Evolutionary conservation across 495 filamentous ascomycete species (phyloP), one percentile per base, ranked within the genome.

Genomic region (Acidomyces sp.): DNA sequence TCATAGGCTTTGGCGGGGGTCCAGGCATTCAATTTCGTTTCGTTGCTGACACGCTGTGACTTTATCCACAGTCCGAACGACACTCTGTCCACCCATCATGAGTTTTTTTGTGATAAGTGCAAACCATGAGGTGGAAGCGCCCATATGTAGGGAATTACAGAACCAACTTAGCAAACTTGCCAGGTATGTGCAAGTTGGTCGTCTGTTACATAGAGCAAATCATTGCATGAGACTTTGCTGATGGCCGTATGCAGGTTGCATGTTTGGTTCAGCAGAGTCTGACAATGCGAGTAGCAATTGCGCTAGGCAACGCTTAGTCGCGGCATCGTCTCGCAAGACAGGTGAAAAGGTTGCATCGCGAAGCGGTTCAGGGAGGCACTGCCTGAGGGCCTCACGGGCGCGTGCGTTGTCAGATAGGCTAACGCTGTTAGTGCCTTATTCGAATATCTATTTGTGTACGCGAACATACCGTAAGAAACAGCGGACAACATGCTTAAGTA

Each of bases 231-330:
- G 38, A 23, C 45, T 36, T 18, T 43, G 45, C 39, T 49, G 45
- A n/a, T 38, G 45, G 15, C 40, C 39, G 28, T 43, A 43, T 5
- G 32, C 31, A 1, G 39, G 46, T 6, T 39, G 43, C 45, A 43
- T 43, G 27, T 34, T 36, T 3, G 48, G 48, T 35, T 51, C 48
- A 7, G 48, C 48, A 20, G 41, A 39, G 21, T 99, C 90, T 21
- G 85, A 90, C 32, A 99, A 75, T 59, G 95, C 95, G 64, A 99
- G 93, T 39, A 96, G 65, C 26, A 99, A 77, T 62, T 96, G 90
- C 6, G 88, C 85, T 22, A 99, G 77, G 58, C 90, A 99, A 40
- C 90, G 84, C 64, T 99, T 99, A 3, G 92, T 99, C 4, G 92
- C 90, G 6, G 90, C 92, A 51, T 99, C 90, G 54, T 96, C 90